Evolutionary conservation across 2,329 filamentous ascomycete genomes (phyloP), one percentile per base, ranked within the genome.

Genomic region (Colletotrichum sp.): DNA sequence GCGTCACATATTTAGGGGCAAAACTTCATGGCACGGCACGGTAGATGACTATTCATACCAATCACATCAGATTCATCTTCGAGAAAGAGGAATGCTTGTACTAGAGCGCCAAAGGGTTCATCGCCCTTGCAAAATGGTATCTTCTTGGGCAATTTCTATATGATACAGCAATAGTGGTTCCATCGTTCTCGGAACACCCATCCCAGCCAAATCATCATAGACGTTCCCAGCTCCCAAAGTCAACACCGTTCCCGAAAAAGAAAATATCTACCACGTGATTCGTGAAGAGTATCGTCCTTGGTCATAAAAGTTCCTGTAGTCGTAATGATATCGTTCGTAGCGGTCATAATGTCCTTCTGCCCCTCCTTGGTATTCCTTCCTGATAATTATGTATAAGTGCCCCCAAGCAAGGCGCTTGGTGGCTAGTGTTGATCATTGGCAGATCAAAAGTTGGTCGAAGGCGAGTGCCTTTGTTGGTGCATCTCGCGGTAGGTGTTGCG

Each of bases 401-500:
- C 52, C 52, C 22, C 55, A 68, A 22, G 22, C 25, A n/a, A n/a
- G 27, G 44, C 32, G n/a, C 11, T 22, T 65, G 19, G 55, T 6
- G 19, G 39, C 30, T 57, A 28, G 39, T 30, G 25, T 44, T 67
- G 55, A 60, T 52, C 8, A 9, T 19, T 27, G 27, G 48, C 16
- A 25, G 11, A 76, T 78, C 34, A 79, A 78, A 16, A 80, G 77
- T 71, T 71, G 60, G 16, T 39, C 22, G 61, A 48, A 5, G 66
- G 44, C 22, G 59, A 30, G 39, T 71, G 68, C 11, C 34, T 70
- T 67, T 69, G 65, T 44, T 76, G 68, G 79, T 71, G 81, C 1
- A 79, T 78, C 22, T 82, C 84, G 67, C 82, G 83, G 75, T 86
- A 86, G 48, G 83, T 86, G 55, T 84, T 86, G 44, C 86, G 84